Evolutionary conservation across 2,329 filamentous ascomycete species (phyloP).

Genomic region (Magnaporthales sp.): DNA sequence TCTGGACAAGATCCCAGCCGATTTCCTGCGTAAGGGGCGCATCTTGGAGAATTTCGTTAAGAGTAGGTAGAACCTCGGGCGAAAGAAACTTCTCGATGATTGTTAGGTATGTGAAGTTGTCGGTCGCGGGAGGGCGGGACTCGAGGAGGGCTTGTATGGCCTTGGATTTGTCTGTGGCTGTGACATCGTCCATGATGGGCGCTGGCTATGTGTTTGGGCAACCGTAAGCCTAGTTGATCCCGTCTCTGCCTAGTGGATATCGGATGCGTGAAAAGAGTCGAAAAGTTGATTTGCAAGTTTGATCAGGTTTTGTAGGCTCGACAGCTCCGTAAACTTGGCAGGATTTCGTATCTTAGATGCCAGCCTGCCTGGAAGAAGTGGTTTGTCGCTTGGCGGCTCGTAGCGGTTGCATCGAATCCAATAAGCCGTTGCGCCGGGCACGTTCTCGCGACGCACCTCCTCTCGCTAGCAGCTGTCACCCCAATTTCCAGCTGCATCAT

Average conservation of each 20-base stretch:
- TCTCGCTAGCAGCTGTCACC: not conserved
- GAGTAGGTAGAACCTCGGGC: constrained; percentile 54
- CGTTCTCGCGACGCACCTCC: not conserved
- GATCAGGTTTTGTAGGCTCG: not conserved
- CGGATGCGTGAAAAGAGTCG: not conserved
- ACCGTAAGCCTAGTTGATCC: not conserved
- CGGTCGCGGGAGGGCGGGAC: constrained; percentile 43
- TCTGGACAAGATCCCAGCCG: constrained; percentile 75
- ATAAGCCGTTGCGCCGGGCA: not conserved
- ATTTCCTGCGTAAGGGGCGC: constrained; percentile 67
- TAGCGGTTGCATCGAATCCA: not conserved
- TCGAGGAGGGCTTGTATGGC: constrained; percentile 37
- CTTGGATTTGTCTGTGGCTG: constrained; percentile 21
- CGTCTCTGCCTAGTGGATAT: not conserved
- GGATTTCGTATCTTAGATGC: not conserved
- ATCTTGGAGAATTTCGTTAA: constrained; percentile 51
- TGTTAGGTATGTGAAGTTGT: constrained; percentile 70
- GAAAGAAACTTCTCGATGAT: constrained; percentile 67
- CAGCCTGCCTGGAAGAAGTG: not conserved
- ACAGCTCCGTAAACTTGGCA: not conserved
- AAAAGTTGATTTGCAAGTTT: not conserved
- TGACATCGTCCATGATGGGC: not conserved
- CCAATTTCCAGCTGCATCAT: not conserved
- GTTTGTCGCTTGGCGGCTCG: not conserved
- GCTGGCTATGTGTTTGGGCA: not conserved